phyloP scores from a whole-genome alignment of 1,284 basidiomycete genomes.

The Malassezia obtusa region DNA sequence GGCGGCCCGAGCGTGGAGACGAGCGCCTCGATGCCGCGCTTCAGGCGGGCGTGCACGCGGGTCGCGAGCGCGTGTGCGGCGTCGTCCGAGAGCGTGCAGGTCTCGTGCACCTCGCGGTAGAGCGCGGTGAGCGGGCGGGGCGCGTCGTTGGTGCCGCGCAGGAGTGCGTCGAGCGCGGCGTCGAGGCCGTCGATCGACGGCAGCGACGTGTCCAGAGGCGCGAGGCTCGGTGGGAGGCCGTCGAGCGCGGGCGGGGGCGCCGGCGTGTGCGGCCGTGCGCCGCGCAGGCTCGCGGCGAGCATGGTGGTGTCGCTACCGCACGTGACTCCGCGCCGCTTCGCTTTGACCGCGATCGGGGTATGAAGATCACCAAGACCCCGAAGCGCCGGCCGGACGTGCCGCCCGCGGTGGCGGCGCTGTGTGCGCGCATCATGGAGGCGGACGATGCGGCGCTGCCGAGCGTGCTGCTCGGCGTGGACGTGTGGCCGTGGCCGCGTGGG shows the following conservation, averaged over 20 bases:
- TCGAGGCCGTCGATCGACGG: background rate
- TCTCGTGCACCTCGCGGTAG: background rate
- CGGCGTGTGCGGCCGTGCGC: background rate
- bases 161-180: background rate
- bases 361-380: slow-evolving; percentile 47
- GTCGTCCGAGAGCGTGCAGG: background rate
- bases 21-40: background rate
- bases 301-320: background rate
- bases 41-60: background rate
- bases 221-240: background rate
- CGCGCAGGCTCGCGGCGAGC: background rate
- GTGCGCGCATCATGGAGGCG: slow-evolving; percentile 28
- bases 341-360: slow-evolving; percentile 3
- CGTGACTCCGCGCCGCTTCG: background rate
- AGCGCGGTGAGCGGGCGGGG: background rate
- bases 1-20: background rate
- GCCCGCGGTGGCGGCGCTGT: slow-evolving; percentile 29
- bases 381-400: slow-evolving; percentile 37
- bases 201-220: no score
- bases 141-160: background rate
- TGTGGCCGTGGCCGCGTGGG: slow-evolving; percentile 89
- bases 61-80: background rate
- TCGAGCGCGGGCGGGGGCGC: background rate
- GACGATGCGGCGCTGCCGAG: slow-evolving; percentile 37
- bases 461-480: slow-evolving; percentile 32